Base-by-base conservation (phyloP, 1,139 yeast species). In the Pichia sp. region DNA sequence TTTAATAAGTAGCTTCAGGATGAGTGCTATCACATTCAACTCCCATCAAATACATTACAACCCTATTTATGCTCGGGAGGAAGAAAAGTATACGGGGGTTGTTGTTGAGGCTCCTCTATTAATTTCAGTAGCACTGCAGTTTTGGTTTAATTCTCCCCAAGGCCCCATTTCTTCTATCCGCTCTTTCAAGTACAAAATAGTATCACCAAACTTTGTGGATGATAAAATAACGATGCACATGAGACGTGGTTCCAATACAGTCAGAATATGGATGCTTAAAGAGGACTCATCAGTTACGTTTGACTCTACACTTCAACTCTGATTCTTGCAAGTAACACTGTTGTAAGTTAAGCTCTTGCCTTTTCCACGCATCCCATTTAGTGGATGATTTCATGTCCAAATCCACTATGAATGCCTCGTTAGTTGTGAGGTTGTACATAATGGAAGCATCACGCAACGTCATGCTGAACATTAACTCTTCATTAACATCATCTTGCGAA, bases 71-170 rank as follows among this genome's bases (percentile, higher is more conserved):
- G 67, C 83, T 19, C 52, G 44, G 6, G 38, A 54, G 1, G 51
- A 52, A 2, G 97, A 91, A 50, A 68, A 72, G 0, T 71, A 85
- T 33, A 76, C 79, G 0, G 66, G 66, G 27, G 54, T 77, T 1
- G 61, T 91, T 0, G 80, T 82, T 0, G 96, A 84, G 30, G 98
- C 96, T 0, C 96, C 97, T 0, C 63, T 87, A 34, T 63, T 81
- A 44, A 71, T 83, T 1, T 75, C 82, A 3, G 46, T 83, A 29
- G 46, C 74, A 14, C 53, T 83, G 29, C 69, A 72, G 39, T 78
- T 74, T 71, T 64, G 70, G 46, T 4, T 16, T n/a, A 35, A 37
- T 6, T 8, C 13, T 11, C 27, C 21, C 11, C 34, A 39, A 5
- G 10, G 16, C 12, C 1, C 27, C 6, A 13, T 29, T 5, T 4